phyloP scores from a whole-genome alignment of 495 filamentous ascomycete species.

The Gamarada debralockiae region DNA sequence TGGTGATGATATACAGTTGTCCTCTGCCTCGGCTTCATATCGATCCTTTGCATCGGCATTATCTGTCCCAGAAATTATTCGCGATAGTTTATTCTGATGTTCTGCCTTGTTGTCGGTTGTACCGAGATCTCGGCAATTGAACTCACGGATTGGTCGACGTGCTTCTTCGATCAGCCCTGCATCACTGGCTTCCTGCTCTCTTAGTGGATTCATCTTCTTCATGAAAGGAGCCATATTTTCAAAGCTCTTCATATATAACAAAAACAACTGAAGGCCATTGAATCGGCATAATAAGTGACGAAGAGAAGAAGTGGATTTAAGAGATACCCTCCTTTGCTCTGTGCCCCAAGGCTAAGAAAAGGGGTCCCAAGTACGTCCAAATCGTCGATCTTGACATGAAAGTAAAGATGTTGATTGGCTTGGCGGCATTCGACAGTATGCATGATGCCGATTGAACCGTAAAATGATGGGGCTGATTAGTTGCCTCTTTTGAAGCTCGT shows the following conservation, averaged over 20 bases:
- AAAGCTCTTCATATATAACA: background rate
- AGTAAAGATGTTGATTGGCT: too few relatives aligned
- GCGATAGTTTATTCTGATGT: conserved; percentile 7
- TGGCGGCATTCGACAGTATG: too few relatives aligned
- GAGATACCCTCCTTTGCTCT: too few relatives aligned
- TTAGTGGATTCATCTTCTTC: background rate
- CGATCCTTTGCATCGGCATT: conserved; percentile 30
- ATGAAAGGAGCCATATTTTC: background rate
- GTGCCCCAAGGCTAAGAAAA: too few relatives aligned
- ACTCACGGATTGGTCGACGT: conserved; percentile 6
- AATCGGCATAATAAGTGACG: too few relatives aligned
- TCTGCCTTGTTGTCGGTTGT: conserved; percentile 2
- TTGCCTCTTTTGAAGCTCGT: too few relatives aligned
- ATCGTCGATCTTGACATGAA: too few relatives aligned
- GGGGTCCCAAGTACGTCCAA: too few relatives aligned
- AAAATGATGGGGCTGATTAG: too few relatives aligned
- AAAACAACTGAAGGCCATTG: too few relatives aligned
- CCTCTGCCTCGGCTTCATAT: conserved; percentile 34
- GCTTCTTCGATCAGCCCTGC: conserved; percentile 6
- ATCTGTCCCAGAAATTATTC: conserved; percentile 32
- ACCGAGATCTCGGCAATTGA: conserved; percentile 3
- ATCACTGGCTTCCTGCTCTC: conserved; percentile 2
- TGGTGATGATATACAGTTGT: conserved; percentile 23
- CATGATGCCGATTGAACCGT: too few relatives aligned
- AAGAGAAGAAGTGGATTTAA: too few relatives aligned